Percentiles rank a stretch among this genome's conserved stretches.
Evolutionary conservation across 345 rosid species (phyloP).

Genomic region (Eucalyptus rudis): DNA sequence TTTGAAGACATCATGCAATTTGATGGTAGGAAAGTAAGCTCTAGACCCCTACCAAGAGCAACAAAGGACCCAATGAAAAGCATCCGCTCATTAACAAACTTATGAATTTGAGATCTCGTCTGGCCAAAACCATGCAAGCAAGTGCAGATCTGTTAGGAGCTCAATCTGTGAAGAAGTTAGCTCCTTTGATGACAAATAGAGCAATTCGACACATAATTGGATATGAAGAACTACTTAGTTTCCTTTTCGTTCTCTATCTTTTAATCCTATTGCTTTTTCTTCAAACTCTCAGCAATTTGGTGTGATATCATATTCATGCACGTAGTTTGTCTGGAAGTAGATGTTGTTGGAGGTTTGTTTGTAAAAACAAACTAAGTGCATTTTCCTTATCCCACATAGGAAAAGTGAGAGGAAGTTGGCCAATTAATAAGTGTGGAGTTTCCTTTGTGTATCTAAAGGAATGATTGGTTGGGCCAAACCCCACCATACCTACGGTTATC

Average conservation of each 20-base stretch:
- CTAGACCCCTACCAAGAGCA: conserved; percentile 32
- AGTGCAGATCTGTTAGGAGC: background rate
- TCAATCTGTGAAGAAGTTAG: background rate
- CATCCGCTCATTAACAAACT: conserved; percentile 68
- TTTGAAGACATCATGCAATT: background rate
- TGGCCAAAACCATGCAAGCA: conserved; percentile 21
- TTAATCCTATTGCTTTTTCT: background rate
- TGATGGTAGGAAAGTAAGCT: background rate
- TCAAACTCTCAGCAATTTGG: no score
- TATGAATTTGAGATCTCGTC: conserved; percentile 66
- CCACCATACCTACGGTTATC: no score
- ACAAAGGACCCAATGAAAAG: conserved; percentile 36
- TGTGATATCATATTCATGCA: background rate
- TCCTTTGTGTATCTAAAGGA: no score
- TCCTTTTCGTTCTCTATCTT: background rate
- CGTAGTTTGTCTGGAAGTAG: background rate
- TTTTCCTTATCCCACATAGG: no score
- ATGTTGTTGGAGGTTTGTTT: background rate
- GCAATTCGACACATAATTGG: background rate
- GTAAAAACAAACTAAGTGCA: background rate
- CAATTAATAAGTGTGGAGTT: no score
- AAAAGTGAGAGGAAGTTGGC: no score
- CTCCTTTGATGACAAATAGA: background rate
- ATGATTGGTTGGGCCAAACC: no score
- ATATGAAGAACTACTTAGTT: background rate